Conservation (phyloP, 1,284 basidiomycete species). For the Ceratobasidium sp. region DNA sequence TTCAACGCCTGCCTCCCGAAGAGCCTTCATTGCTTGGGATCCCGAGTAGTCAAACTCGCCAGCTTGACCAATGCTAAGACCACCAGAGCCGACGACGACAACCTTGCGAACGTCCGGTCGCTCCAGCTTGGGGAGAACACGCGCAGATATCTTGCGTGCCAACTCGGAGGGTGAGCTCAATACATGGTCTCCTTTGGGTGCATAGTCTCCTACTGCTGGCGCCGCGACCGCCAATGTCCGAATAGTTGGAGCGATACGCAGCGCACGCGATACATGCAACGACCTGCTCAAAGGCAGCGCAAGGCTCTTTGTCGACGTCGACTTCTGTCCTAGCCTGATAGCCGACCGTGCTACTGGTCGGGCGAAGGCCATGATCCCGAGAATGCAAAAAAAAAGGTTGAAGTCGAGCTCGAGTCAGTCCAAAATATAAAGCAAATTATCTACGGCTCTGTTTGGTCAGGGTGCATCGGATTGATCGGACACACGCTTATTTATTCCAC, state of each 20-base stretch:
- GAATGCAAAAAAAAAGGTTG: constrained; percentile 40
- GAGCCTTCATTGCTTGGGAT: constrained; percentile 98
- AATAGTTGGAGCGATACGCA: constrained; percentile 31
- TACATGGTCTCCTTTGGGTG: constrained; percentile 72
- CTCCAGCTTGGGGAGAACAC: constrained; percentile 86
- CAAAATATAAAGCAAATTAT: constrained; percentile 42
- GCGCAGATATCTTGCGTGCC: constrained; percentile 89
- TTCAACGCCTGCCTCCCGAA: constrained; percentile 94
- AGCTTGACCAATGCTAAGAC: constrained; percentile 96
- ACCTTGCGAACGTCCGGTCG: constrained; percentile 95
- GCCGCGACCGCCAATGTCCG: constrained; percentile 71
- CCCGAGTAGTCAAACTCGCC: constrained; percentile 99
- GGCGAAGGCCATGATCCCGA: constrained; percentile 28
- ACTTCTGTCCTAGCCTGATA: constrained; percentile 1
- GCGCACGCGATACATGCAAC: constrained; percentile 25
- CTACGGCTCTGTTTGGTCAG: constrained; percentile 26
- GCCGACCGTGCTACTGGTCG: constrained; percentile 37
- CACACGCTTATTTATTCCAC: not conserved
- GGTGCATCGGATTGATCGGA: constrained; percentile 42
- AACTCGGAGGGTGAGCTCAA: constrained; percentile 93
- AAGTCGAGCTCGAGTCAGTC: constrained; percentile 30
- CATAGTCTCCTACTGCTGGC: constrained; percentile 79
- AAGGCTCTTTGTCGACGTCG: not conserved
- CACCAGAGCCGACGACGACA: constrained; percentile 95
- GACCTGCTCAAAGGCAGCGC: constrained; percentile 30